These are phyloP conservation scores for Emmonsiellopsis sp. DNA, from an alignment of 2,329 filamentous ascomycete genomes.

Conservation along the genomic window DNA sequence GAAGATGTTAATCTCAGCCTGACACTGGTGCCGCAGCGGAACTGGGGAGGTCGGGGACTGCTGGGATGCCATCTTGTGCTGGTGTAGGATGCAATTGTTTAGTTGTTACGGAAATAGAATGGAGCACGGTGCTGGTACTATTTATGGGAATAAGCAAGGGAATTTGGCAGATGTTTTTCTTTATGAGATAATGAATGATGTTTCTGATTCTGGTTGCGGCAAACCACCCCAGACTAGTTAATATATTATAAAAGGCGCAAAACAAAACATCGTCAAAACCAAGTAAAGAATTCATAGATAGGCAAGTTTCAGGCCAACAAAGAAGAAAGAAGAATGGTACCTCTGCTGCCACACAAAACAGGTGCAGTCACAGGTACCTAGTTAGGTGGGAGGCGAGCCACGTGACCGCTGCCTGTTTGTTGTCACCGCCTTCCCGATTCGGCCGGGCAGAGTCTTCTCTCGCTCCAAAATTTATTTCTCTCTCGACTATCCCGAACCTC, in stretches of 20 bases:
- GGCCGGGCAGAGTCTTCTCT: not conserved
- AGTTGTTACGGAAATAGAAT: too few species aligned
- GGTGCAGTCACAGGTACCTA: not conserved
- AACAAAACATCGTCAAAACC: too few species aligned
- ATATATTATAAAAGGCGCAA: too few species aligned
- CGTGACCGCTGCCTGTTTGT: constrained; percentile 13
- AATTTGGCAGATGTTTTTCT: too few species aligned
- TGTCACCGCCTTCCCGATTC: constrained; percentile 11
- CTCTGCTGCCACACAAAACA: not conserved
- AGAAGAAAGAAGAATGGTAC: not conserved
- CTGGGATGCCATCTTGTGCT: constrained; percentile 86
- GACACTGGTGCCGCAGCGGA: constrained; percentile 62
- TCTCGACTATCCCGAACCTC: constrained; percentile 16
- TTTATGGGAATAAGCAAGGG: too few species aligned
- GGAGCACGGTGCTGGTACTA: too few species aligned
- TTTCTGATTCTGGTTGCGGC: too few species aligned
- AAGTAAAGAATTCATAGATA: too few species aligned
- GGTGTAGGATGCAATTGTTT: constrained; percentile 41
- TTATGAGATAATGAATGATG: too few species aligned
- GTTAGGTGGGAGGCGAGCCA: constrained; percentile 2
- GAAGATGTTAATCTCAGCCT: constrained; percentile 52
- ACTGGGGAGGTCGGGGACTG: constrained; percentile 86
- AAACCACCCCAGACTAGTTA: too few species aligned
- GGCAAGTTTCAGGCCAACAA: not conserved
- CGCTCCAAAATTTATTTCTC: constrained; percentile 21